phyloP scores from a whole-genome alignment of 75 land plant species.

The Sequoia sempervirens region DNA sequence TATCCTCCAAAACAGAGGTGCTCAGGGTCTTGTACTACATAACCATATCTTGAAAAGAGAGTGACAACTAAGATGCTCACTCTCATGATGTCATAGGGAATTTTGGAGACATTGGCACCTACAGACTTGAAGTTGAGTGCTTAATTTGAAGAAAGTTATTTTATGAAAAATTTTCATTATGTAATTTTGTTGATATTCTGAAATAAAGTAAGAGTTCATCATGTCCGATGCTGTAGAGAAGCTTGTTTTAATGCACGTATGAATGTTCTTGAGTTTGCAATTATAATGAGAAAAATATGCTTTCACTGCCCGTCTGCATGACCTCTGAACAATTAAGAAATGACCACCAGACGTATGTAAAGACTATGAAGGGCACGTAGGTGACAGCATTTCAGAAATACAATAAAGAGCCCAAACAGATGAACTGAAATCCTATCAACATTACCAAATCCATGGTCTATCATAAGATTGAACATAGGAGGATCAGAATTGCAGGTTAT shows the following conservation, averaged over 20 bases:
- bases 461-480: not conserved
- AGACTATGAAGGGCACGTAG: not conserved
- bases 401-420: not conserved
- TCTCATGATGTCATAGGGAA: not conserved
- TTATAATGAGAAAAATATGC: not conserved
- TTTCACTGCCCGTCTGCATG: not conserved
- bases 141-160: not conserved
- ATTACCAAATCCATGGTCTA: not conserved
- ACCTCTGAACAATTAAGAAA: not conserved
- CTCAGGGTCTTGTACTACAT: not conserved
- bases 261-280: not conserved
- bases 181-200: not conserved
- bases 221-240: not conserved
- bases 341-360: not conserved
- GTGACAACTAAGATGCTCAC: not conserved
- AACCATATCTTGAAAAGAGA: not conserved
- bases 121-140: not conserved
- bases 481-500: not conserved
- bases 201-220: not conserved
- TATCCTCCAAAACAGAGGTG: not conserved
- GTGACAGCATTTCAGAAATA: not conserved
- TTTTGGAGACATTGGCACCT: not conserved
- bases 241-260: not conserved
- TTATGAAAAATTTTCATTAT: not conserved
- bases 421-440: not conserved